Evolutionary conservation across 2,329 filamentous ascomycete species (phyloP).

Genomic region (Pseudogymnoascus sp.): DNA sequence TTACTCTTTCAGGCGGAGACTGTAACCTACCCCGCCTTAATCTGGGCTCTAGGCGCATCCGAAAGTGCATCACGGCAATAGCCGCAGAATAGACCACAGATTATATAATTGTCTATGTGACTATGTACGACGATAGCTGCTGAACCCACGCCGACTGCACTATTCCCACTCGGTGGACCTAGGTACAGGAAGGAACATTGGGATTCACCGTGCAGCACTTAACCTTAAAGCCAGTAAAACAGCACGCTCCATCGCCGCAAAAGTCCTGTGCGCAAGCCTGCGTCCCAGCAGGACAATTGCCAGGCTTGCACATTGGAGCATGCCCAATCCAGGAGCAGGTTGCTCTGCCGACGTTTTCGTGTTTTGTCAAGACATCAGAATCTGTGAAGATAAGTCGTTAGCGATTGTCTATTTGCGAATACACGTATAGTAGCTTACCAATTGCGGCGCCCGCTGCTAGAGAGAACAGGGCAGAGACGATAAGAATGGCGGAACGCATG

Average conservation of each 20-base stretch:
- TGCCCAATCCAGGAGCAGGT: background rate
- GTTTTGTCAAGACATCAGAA: background rate
- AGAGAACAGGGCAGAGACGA: constrained; percentile 1
- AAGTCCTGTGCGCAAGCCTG: background rate
- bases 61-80: background rate
- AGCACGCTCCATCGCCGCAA: background rate
- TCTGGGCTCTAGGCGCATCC: background rate
- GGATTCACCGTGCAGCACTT: background rate
- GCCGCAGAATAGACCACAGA: background rate
- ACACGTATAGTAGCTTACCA: background rate
- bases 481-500: background rate
- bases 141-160: constrained; percentile 33
- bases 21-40: background rate
- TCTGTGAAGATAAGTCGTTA: background rate
- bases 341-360: background rate
- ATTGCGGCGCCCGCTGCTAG: background rate
- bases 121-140: constrained; percentile 60
- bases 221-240: background rate
- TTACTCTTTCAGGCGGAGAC: background rate
- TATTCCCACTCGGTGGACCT: background rate
- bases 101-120: background rate
- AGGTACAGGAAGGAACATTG: background rate
- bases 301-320: background rate
- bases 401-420: background rate
- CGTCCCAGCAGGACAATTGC: background rate